phyloP scores from a whole-genome alignment of 2,329 filamentous ascomycete genomes.

The Sporothrix globosa region DNA sequence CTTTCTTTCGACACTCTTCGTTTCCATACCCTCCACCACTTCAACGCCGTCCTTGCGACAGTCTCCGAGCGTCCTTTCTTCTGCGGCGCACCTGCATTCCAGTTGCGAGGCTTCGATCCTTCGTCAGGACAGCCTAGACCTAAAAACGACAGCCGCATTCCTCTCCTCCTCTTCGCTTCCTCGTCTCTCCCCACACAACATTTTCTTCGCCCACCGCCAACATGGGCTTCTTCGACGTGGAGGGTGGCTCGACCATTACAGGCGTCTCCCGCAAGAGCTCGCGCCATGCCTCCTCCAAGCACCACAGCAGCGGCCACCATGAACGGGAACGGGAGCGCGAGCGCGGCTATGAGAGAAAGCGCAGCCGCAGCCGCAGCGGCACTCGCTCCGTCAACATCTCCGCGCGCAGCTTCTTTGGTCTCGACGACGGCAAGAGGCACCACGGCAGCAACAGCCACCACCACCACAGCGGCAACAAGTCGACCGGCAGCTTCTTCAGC shows the following conservation, averaged over 20 bases:
- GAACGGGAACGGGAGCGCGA: slow-evolving; percentile 32
- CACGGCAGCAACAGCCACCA: slow-evolving; percentile 42
- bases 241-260: slow-evolving; percentile 42
- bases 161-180: not conserved
- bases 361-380: slow-evolving; percentile 43
- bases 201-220: not conserved
- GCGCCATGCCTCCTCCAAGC: slow-evolving; percentile 37
- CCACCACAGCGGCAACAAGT: slow-evolving; percentile 45
- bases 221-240: slow-evolving; percentile 45
- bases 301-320: slow-evolving; percentile 32
- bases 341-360: slow-evolving; percentile 39
- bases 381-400: slow-evolving; percentile 34
- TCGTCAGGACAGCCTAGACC: not conserved
- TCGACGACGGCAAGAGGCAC: slow-evolving; percentile 28
- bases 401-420: slow-evolving; percentile 35
- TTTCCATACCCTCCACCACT: not conserved
- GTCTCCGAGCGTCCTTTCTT: slow-evolving; percentile 8
- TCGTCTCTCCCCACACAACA: not conserved
- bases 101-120: slow-evolving; percentile 1
- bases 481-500: slow-evolving; percentile 51
- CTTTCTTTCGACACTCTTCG: not conserved
- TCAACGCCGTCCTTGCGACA: not conserved
- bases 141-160: not conserved
- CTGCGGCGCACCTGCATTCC: slow-evolving; percentile 26
- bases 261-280: slow-evolving; percentile 36